phyloP scores from a whole-genome alignment of 2,329 filamentous ascomycete species.

The Fusarium chlamydosporum region DNA sequence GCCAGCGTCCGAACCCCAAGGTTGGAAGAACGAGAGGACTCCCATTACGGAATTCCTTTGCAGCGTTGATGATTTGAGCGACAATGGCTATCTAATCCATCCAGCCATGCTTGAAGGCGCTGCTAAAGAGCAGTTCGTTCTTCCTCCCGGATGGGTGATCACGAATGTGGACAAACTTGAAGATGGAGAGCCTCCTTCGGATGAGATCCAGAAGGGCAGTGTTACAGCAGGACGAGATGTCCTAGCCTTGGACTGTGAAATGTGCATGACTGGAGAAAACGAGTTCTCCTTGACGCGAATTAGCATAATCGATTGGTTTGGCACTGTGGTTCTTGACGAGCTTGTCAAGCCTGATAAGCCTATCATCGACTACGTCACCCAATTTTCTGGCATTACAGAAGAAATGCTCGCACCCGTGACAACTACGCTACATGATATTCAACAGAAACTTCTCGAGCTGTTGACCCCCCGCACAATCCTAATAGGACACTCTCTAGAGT shows the following conservation, averaged over 20 bases:
- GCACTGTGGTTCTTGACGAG: slow-evolving; percentile 85
- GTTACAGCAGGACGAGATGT: slow-evolving; percentile 85
- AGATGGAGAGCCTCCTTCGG: slow-evolving; percentile 76
- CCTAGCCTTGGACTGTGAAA: slow-evolving; percentile 93
- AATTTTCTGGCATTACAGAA: slow-evolving; percentile 91
- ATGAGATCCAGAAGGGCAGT: slow-evolving; percentile 82
- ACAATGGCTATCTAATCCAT: slow-evolving; percentile 88
- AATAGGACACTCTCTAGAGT: slow-evolving; percentile 85
- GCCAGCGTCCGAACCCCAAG: slow-evolving; percentile 72
- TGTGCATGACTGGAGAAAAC: slow-evolving; percentile 89
- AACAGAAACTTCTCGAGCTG: slow-evolving; percentile 79
- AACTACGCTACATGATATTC: slow-evolving; percentile 86
- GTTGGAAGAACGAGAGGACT: slow-evolving; percentile 81
- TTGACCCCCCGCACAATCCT: slow-evolving; percentile 81
- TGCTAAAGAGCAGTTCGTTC: slow-evolving; percentile 65
- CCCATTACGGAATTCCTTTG: slow-evolving; percentile 85
- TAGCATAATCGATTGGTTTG: slow-evolving; percentile 89
- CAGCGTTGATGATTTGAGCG: slow-evolving; percentile 78
- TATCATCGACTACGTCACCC: slow-evolving; percentile 94
- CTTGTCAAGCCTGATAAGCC: slow-evolving; percentile 90
- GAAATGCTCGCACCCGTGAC: slow-evolving; percentile 86
- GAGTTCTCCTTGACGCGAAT: slow-evolving; percentile 89
- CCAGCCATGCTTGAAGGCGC: slow-evolving; percentile 78
- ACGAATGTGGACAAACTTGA: slow-evolving; percentile 76
- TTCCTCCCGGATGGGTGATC: slow-evolving; percentile 84